These are phyloP conservation scores for Fusarium penzigii DNA, from an alignment of 2,329 filamentous ascomycete genomes.

Conservation along the genomic window DNA sequence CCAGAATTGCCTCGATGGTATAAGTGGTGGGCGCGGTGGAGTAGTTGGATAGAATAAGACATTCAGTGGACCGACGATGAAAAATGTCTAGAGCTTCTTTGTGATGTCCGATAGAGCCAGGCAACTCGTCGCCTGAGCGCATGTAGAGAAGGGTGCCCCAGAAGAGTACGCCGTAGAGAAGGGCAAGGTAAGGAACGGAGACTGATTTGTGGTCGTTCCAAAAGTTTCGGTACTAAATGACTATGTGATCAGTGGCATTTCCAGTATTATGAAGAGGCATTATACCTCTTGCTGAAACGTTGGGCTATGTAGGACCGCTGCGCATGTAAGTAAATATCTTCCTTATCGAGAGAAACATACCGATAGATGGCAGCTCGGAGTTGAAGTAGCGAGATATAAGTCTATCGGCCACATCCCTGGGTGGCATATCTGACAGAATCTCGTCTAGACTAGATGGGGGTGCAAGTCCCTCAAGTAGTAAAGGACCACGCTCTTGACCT, in stretches of 20 bases:
- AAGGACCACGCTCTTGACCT: conserved; percentile 5
- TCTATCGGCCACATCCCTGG: conserved; percentile 12
- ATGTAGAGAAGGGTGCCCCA: conserved; percentile 16
- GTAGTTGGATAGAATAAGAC: conserved; percentile 18
- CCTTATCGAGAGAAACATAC: background rate
- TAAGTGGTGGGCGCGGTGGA: conserved; percentile 7
- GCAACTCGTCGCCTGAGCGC: conserved; percentile 12
- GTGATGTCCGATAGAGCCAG: conserved; percentile 7
- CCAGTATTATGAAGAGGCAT: accelerated
- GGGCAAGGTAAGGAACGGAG: conserved; percentile 14
- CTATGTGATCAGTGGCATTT: background rate
- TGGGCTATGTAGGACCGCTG: conserved; percentile 18
- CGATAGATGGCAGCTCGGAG: conserved; percentile 11
- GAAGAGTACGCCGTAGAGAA: conserved; percentile 16
- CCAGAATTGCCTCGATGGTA: conserved; percentile 14
- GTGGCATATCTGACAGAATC: conserved; percentile 15
- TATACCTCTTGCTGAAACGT: conserved; percentile 20
- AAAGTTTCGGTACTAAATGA: conserved; percentile 11
- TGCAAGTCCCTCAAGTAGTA: conserved; percentile 10
- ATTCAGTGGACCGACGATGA: conserved; percentile 16
- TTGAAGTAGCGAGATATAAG: conserved; percentile 22
- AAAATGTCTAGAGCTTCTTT: conserved; percentile 10
- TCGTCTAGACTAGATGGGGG: background rate
- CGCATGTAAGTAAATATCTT: background rate
- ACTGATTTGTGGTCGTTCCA: conserved; percentile 8